Base-by-base conservation (phyloP, 208 protist species). In the Plasmodiophora brassicae region DNA sequence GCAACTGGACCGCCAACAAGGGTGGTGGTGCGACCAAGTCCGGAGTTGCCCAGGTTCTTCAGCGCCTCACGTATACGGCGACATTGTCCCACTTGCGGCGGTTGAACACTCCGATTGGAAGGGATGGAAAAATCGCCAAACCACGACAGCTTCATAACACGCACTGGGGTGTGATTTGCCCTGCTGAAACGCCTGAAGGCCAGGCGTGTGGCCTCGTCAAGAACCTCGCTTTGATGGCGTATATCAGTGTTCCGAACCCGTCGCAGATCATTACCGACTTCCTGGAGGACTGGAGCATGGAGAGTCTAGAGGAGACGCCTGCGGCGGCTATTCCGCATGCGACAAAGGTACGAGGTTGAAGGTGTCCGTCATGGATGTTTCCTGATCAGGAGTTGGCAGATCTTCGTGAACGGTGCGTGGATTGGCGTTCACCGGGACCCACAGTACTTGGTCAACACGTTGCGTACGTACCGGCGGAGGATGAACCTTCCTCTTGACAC, bases 41-140 rank as follows among this genome's bases (percentile, higher is more conserved):
- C 0, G 90, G 91, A 43, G 89, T 90, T 32, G 71, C 86, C 20
- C 96, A 98, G 91, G 96, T 98, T 89, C 93, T 99, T 25, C 97
- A 97, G 85, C 93, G 97, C 44, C 91, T 98, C 0, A 98, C 97
- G 0, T 98, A 96, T 90, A 95, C 96, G 0, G 97, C 97, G 0
- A 98, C 98, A 45, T 91, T 99, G 10, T 98, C 97, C 84, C 98
- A 99, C 91, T 90, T 99, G 38, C 94, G 98, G 32, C 94, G 98
- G 78, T 93, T 99, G 39, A 98, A 99, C 90, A 98, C 98, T 50
- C 98, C 98, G n/a, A 96, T 98, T 46, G 97, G 92, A 0, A 87
- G 94, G 85, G 93, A 94, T 53, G 94, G 95, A 84, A 98, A 98
- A 89, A 88, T 96, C 5, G 95, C 96, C 38, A 92, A 94, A 87